Evolutionary conservation across 306 rosid species (phyloP), one percentile per base, ranked within the genome.

Genomic region (Malus fusca): DNA sequence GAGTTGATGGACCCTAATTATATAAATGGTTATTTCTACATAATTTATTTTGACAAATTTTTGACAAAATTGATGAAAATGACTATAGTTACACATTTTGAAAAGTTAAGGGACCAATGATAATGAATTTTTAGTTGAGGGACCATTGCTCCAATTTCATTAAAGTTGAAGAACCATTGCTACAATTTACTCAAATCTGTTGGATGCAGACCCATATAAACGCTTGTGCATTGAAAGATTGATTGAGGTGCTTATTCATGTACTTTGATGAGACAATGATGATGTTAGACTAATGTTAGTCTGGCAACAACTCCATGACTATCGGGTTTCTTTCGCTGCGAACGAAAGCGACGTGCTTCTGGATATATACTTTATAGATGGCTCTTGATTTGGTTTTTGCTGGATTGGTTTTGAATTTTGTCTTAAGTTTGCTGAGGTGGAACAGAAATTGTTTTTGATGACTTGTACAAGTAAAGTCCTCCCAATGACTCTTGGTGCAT

Each of bases 381-480:
- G 51, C 42, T 21, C n/a, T 61, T 48, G 9, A 52, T 30, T n/a
- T 28, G 48, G 33, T 25, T 25, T n/a, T 46, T 51, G 59, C 68
- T 44, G 72, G 23, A 56, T 67, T 75, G 17, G 67, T 8, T 69
- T 40, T 2, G 76, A 75, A 68, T 59, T 48, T 58, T 61, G 26
- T 62, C n/a, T 61, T 14, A 44, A 48, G 69, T 68, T 58, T 79
- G 83, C 44, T 46, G 83, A 67, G 66, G 30, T 56, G 78, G 78
- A 68, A 53, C 8, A 5, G 58, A 74, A 61, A 35, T 48, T 30
- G 5, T 60, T 46, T 46, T 22, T 46, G 7, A 5, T 60, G 33
- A 61, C 23, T 43, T 43, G 28, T 74, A 5, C 11, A 74, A 10
- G 11, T 1, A 5, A 74, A n/a, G 69, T 43, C 52, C 8, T 15